phyloP scores from a whole-genome alignment of 495 filamentous ascomycete genomes.

The Trichoderma reesei region DNA sequence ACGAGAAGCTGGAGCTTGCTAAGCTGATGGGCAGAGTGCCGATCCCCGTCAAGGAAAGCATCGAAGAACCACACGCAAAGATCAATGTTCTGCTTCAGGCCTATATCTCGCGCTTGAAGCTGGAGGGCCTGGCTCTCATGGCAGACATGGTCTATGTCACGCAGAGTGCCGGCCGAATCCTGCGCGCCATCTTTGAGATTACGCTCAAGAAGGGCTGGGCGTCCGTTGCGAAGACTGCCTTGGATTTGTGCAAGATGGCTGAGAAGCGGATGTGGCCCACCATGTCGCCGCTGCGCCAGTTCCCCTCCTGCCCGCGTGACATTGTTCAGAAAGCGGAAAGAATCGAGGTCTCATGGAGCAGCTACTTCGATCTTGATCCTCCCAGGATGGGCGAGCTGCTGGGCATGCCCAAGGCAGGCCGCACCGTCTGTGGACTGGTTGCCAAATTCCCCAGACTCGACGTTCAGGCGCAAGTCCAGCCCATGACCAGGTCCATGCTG shows the following conservation, averaged over 20 bases:
- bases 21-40: conserved; percentile 86
- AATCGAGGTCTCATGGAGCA: conserved; percentile 88
- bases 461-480: conserved; percentile 84
- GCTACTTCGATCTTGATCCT: conserved; percentile 91
- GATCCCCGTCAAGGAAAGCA: conserved; percentile 92
- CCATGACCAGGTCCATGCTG: conserved; percentile 93
- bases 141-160: conserved; percentile 98
- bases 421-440: conserved; percentile 73
- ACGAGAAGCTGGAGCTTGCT: conserved; percentile 92
- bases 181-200: conserved; percentile 94
- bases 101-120: conserved; percentile 87
- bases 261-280: conserved; percentile 99
- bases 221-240: conserved; percentile 80
- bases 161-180: conserved; percentile 91
- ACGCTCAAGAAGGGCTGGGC: conserved; percentile 94
- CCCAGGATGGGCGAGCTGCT: conserved; percentile 95
- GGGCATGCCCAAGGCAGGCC: conserved; percentile 82
- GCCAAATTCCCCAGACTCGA: conserved; percentile 90
- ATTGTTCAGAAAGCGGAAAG: conserved; percentile 86
- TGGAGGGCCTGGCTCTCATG: conserved; percentile 93
- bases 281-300: conserved; percentile 92
- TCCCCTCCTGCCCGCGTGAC: conserved; percentile 69
- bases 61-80: conserved; percentile 94
- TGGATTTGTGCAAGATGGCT: conserved; percentile 97
- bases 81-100: conserved; percentile 98